phyloP scores from a whole-genome alignment of 495 filamentous ascomycete species.

The Neurospora sp. region DNA sequence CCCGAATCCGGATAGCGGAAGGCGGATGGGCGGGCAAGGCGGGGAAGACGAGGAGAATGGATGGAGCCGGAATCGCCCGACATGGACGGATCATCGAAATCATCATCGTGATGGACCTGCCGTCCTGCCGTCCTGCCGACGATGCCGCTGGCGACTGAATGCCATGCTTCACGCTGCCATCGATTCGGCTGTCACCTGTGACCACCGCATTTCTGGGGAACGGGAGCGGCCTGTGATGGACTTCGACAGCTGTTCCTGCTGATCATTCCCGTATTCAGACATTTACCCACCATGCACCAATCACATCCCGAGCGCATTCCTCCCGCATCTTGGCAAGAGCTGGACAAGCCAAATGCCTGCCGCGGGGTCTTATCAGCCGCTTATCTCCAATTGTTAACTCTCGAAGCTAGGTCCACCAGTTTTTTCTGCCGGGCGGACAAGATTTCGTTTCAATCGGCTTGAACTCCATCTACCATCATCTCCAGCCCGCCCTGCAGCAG shows the following conservation, averaged over 20 bases:
- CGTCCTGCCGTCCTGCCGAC: background rate
- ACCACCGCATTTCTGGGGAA: background rate
- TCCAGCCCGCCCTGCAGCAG: background rate
- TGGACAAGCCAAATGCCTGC: background rate
- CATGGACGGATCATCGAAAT: background rate
- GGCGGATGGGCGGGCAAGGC: background rate
- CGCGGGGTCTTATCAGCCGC: background rate
- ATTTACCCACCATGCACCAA: background rate
- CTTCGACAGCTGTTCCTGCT: background rate
- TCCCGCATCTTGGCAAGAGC: background rate
- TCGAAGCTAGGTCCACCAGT: background rate
- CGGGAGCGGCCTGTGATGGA: background rate
- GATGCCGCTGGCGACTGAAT: background rate
- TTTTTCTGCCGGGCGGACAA: slow-evolving; percentile 28
- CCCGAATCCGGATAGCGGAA: background rate
- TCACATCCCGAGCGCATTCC: background rate
- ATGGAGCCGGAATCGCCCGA: background rate
- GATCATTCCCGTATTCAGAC: background rate
- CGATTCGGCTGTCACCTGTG: background rate
- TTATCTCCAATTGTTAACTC: background rate
- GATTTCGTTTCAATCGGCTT: slow-evolving; percentile 12
- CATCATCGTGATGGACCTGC: background rate
- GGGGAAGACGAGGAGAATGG: background rate
- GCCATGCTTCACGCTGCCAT: background rate
- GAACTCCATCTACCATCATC: background rate